Evolutionary conservation across 805 yeast species (phyloP).

Genomic region (Ogataea glucozyma): DNA sequence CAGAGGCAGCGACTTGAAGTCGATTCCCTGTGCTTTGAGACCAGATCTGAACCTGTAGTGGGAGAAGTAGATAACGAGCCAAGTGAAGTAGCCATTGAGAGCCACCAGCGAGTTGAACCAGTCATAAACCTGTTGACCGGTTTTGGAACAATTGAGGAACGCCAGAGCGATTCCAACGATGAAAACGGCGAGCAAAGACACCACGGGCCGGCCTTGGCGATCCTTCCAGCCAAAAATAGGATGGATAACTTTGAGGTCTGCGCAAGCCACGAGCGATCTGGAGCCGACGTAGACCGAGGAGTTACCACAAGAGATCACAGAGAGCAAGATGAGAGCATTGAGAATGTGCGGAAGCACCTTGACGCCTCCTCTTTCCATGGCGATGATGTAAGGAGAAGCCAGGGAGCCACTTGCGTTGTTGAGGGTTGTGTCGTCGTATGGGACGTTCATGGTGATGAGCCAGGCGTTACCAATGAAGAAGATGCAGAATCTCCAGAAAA

Average conservation of each 20-base stretch:
- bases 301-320: conserved; percentile 57
- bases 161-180: conserved; percentile 54
- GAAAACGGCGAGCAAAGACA: conserved; percentile 53
- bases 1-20: conserved; percentile 37
- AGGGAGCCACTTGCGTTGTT: conserved; percentile 48
- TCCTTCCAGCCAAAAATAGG: conserved; percentile 60
- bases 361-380: conserved; percentile 50
- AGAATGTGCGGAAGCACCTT: conserved; percentile 61
- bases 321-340: conserved; percentile 57
- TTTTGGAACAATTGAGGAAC: conserved; percentile 64
- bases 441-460: conserved; percentile 60
- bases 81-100: conserved; percentile 61
- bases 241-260: conserved; percentile 58
- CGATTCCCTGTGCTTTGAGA: conserved; percentile 52
- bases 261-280: conserved; percentile 60
- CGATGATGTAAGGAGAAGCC: conserved; percentile 73
- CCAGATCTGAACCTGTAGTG: conserved; percentile 63
- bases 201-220: conserved; percentile 58
- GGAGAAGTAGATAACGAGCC: conserved; percentile 57
- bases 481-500: conserved; percentile 53
- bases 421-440: conserved; percentile 48
- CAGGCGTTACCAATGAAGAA: conserved; percentile 51
- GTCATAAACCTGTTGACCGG: conserved; percentile 55
- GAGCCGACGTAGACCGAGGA: conserved; percentile 54
- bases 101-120: conserved; percentile 68